Evolutionary conservation across 2,329 filamentous ascomycete species (phyloP).

Genomic region (Fusarium staphyleae): DNA sequence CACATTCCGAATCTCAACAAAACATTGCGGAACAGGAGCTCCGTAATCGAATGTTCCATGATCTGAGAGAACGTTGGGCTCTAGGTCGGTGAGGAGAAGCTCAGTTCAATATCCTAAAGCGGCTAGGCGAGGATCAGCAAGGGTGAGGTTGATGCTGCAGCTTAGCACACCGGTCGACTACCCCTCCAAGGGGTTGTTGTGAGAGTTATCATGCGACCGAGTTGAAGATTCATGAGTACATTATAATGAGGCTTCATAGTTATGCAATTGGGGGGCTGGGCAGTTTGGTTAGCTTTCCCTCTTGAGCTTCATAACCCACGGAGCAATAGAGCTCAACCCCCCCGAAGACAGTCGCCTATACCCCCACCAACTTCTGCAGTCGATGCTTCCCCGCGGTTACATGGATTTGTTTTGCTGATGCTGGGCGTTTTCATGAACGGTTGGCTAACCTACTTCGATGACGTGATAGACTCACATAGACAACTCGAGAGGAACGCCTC

Average conservation of each 20-base stretch:
- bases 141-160: neutral
- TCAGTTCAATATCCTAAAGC: neutral
- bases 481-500: neutral
- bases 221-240: too few species aligned
- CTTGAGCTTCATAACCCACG: too few species aligned
- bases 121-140: neutral
- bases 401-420: conserved; percentile 2
- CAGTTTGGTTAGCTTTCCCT: too few species aligned
- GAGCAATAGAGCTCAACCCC: neutral
- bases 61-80: neutral
- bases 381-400: neutral
- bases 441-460: conserved; percentile 20
- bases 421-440: neutral
- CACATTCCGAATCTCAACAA: neutral
- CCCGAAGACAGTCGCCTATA: neutral
- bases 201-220: too few species aligned
- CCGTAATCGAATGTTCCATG: neutral
- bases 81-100: too few species aligned
- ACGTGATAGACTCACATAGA: conserved; percentile 11
- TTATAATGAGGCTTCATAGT: too few species aligned
- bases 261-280: too few species aligned
- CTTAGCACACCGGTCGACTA: neutral
- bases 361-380: neutral
- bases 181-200: too few species aligned
- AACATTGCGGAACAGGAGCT: neutral